Conservation (phyloP, 176 grass and related monocot genomes). For the Ensete ventricosum region DNA sequence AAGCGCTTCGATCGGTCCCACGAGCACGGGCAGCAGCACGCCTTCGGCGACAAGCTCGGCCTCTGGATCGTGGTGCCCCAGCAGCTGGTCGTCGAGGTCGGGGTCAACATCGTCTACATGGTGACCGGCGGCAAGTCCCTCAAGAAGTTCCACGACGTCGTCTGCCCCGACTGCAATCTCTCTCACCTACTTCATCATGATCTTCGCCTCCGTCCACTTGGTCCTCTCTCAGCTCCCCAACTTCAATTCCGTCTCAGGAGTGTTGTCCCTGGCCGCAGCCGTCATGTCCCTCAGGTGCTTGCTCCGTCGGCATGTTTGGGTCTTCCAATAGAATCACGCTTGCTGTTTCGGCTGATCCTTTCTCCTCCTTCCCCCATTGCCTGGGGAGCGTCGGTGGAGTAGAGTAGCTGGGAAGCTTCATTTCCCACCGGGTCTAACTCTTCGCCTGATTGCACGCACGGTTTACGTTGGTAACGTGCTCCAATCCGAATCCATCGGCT, state of each 20-base stretch:
- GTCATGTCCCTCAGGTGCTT: background rate
- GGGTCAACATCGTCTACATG: background rate
- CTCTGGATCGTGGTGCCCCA: slow-evolving; percentile 64
- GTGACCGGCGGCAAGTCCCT: background rate
- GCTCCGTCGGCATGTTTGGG: background rate
- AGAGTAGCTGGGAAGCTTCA: background rate
- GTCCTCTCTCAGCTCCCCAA: too few species aligned
- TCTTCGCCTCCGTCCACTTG: too few species aligned
- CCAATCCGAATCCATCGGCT: too few species aligned
- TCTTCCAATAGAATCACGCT: too few species aligned
- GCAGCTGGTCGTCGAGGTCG: slow-evolving; percentile 32
- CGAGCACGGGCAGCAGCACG: slow-evolving; percentile 59
- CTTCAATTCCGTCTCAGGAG: background rate
- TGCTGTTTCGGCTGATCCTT: too few species aligned
- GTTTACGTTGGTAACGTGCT: background rate
- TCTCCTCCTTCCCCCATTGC: background rate
- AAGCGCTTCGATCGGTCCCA: slow-evolving; percentile 68
- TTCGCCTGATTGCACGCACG: background rate
- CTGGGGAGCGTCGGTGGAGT: too few species aligned
- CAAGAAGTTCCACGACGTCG: background rate
- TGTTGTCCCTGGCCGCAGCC: background rate
- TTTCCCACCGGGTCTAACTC: background rate
- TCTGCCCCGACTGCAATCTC: background rate
- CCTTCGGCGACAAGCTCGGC: slow-evolving; percentile 45
- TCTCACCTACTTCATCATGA: background rate